A percentile compares a stretch with the other conserved stretches of the same genome.
Evolutionary conservation across 139 green algal genomes (phyloP).

Genomic region (Asterochloris erici): DNA sequence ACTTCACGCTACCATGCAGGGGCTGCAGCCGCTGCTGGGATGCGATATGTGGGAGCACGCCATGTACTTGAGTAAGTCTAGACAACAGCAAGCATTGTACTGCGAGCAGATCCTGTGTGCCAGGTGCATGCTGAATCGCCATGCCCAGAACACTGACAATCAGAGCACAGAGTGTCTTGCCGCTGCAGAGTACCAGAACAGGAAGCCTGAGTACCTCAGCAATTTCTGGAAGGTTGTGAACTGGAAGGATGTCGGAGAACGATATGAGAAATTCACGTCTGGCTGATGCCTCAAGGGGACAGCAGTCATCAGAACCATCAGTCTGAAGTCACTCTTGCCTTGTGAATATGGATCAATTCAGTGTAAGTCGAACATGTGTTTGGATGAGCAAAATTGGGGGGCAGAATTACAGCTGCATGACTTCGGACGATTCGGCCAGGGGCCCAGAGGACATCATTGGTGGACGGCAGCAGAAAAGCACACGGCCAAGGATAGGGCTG

Average conservation of each 20-base stretch:
- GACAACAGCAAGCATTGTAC: slow-evolving; percentile 29
- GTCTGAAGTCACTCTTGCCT: too few relatives aligned
- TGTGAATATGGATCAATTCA: too few relatives aligned
- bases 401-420: too few relatives aligned
- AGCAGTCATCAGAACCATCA: too few relatives aligned
- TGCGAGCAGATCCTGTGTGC: too few relatives aligned
- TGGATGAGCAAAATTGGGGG: too few relatives aligned
- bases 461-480: slow-evolving; percentile 65
- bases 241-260: slow-evolving; percentile 84
- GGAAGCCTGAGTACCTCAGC: slow-evolving; percentile 94
- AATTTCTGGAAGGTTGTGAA: slow-evolving; percentile 97
- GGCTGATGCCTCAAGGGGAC: too few relatives aligned
- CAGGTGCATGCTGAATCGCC: too few relatives aligned
- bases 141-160: not conserved
- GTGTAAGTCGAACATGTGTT: too few relatives aligned
- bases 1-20: slow-evolving; percentile 30
- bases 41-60: slow-evolving; percentile 94
- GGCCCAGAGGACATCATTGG: slow-evolving; percentile 15
- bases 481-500: slow-evolving; percentile 22
- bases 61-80: slow-evolving; percentile 27
- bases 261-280: not conserved
- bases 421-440: too few relatives aligned
- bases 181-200: slow-evolving; percentile 91
- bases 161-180: slow-evolving; percentile 12
- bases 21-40: slow-evolving; percentile 89